These are phyloP conservation scores for Candida labiduridarum DNA, from an alignment of 1,139 yeast species.

Conservation along the genomic window DNA sequence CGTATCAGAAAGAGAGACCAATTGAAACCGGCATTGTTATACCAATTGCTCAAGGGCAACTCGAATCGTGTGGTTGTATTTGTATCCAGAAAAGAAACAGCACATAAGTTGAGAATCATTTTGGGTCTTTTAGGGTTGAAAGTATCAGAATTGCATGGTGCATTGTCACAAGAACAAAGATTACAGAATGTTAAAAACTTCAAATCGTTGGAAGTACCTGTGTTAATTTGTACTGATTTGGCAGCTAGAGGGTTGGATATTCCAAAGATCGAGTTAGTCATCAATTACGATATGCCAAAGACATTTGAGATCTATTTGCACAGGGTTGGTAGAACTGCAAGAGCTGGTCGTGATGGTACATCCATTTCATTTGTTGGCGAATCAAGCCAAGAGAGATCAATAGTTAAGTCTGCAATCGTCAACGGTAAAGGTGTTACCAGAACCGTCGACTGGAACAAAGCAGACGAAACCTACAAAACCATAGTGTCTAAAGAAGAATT, in stretches of 20 bases:
- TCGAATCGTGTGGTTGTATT: conserved; percentile 82
- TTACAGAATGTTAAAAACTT: conserved; percentile 79
- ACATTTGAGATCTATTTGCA: conserved; percentile 87
- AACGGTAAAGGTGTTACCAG: conserved; percentile 72
- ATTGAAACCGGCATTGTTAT: conserved; percentile 79
- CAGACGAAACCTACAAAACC: conserved; percentile 64
- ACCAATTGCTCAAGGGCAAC: conserved; percentile 64
- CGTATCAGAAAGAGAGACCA: conserved; percentile 89
- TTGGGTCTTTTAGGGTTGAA: conserved; percentile 83
- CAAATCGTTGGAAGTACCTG: conserved; percentile 79
- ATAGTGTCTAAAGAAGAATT: conserved; percentile 61
- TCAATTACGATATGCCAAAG: conserved; percentile 96
- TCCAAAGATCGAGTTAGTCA: conserved; percentile 92
- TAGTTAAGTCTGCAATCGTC: conserved; percentile 84
- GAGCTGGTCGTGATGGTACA: conserved; percentile 97
- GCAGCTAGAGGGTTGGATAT: conserved; percentile 99
- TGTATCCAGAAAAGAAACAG: conserved; percentile 87
- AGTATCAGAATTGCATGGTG: conserved; percentile 93
- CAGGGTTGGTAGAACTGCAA: conserved; percentile 98
- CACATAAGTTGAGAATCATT: conserved; percentile 83
- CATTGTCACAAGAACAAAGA: conserved; percentile 95
- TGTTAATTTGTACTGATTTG: conserved; percentile 92
- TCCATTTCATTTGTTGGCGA: conserved; percentile 95
- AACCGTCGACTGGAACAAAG: conserved; percentile 82
- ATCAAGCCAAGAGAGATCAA: conserved; percentile 75